phyloP scores from a whole-genome alignment of 768 basidiomycete genomes.

The Lentinus brumalis region DNA sequence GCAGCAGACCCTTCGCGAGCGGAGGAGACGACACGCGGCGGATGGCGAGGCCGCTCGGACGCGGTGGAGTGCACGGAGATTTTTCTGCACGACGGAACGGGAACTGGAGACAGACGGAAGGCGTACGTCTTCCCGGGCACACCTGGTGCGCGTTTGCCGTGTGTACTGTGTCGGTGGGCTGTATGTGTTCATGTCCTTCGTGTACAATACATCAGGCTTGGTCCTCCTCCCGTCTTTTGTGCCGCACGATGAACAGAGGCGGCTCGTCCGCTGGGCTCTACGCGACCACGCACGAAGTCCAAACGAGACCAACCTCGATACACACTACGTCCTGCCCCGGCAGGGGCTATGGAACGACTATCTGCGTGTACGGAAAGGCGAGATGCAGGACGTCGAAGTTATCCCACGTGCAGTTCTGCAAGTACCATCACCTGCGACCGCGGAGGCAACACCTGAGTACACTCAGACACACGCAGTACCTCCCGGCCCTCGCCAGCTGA shows the following conservation, averaged over 20 bases:
- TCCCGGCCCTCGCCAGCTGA: slow-evolving; percentile 62
- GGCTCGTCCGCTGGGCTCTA: slow-evolving; percentile 74
- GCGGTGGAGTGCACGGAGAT: slow-evolving; percentile 39
- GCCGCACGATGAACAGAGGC: slow-evolving; percentile 59
- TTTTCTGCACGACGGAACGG: slow-evolving; percentile 20
- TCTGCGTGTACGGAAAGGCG: slow-evolving; percentile 38
- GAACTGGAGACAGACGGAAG: slow-evolving; percentile 16
- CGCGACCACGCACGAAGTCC: slow-evolving; percentile 72
- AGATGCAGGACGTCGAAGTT: slow-evolving; percentile 36
- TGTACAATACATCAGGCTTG: slow-evolving; percentile 59
- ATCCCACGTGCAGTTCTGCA: slow-evolving; percentile 46
- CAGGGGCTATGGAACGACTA: slow-evolving; percentile 78
- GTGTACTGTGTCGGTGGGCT: slow-evolving; percentile 4
- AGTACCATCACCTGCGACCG: background rate
- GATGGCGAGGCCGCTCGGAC: slow-evolving; percentile 49
- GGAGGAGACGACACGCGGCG: slow-evolving; percentile 45
- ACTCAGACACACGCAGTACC: slow-evolving; percentile 15
- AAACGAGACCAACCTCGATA: slow-evolving; percentile 89
- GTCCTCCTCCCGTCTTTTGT: slow-evolving; percentile 82
- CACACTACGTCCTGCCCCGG: slow-evolving; percentile 77
- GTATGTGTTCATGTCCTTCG: slow-evolving; percentile 21
- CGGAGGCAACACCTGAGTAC: background rate
- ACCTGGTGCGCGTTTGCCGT: slow-evolving; percentile 48
- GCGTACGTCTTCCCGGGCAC: slow-evolving; percentile 54
- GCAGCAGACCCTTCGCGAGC: slow-evolving; percentile 41